These are phyloP conservation scores for Hypoxylon trugodes DNA, from an alignment of 495 filamentous ascomycete genomes.

Conservation along the genomic window DNA sequence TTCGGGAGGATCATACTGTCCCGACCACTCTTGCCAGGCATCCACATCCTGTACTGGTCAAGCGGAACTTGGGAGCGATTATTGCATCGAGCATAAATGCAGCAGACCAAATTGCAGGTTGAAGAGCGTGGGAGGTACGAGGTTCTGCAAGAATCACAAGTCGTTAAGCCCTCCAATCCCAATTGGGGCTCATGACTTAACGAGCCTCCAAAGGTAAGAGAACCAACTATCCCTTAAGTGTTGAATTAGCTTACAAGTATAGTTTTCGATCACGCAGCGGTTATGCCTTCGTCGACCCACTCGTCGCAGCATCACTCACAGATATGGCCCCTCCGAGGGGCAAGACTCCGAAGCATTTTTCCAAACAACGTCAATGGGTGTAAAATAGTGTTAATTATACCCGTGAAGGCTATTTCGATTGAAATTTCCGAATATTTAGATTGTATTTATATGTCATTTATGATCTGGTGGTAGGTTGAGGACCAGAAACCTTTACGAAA, in stretches of 20 bases:
- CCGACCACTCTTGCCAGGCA: slow-evolving; percentile 35
- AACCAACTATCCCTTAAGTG: not conserved
- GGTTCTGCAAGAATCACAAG: slow-evolving; percentile 36
- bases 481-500: not conserved
- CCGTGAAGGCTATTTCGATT: not conserved
- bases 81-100: slow-evolving; percentile 38
- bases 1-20: slow-evolving; percentile 33
- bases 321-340: slow-evolving; percentile 1
- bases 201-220: slow-evolving; percentile 35
- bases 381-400: slow-evolving; percentile 6
- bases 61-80: slow-evolving; percentile 33
- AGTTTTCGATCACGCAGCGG: slow-evolving; percentile 35
- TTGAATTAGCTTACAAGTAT: slow-evolving; percentile 1
- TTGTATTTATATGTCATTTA: slow-evolving; percentile 5
- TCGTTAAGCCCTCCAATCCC: slow-evolving; percentile 17
- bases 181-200: slow-evolving; percentile 22
- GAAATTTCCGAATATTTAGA: slow-evolving; percentile 1
- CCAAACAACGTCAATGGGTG: slow-evolving; percentile 25
- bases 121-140: slow-evolving; percentile 27
- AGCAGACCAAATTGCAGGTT: slow-evolving; percentile 30
- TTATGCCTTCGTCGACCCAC: slow-evolving; percentile 26
- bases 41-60: slow-evolving; percentile 33
- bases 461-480: slow-evolving; percentile 1
- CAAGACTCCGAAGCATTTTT: slow-evolving; percentile 22
- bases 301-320: slow-evolving; percentile 26